Base-by-base conservation (phyloP, 441 rosid genomes). In the Euphorbia schlechtendalii region DNA sequence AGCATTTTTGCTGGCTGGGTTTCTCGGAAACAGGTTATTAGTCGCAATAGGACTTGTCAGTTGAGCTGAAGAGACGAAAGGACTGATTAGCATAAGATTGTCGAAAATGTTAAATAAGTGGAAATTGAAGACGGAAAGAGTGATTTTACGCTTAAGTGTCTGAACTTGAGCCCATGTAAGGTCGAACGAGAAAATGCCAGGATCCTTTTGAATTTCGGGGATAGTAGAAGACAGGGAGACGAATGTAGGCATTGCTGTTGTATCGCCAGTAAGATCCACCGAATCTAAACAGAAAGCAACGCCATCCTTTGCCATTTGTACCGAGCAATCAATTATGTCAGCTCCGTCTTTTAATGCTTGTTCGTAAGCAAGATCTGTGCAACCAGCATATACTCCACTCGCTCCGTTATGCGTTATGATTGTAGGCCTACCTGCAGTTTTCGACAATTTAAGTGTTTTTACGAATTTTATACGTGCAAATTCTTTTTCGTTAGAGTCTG, bases 251-350 rank as follows among this genome's bases (percentile, higher is more conserved):
- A 80, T 56, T 30, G 90, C 96, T 0, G 83, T 90, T 17, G 97
- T 88, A 32, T 65, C 75, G 66, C 71, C 73, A 14, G 82, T 71
- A 65, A 93, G 78, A 72, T 93, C 96, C 0, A 83, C 74, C 18
- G 87, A 72, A 41, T 72, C 85, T 74, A 75, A 69, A 75, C 99
- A 93, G 81, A 93, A 90, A 61, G 86, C 84, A 3, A 82, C 78
- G n/a, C 97, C 93, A 38, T 93, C 99, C 63, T 87, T 84, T 1
- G 97, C 72, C 92, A 93, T 84, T 75, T 88, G 99, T 32, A 90
- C 96, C 0, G 88, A 66, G 73, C 99, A 93, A 64, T 93, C 99
- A 13, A 93, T 93, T 40, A 93, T 65, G 66, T 88, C 90, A 11
- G 96, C 86, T 21, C 96, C 99, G 72, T 88, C 96, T 3, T 70